phyloP scores from a whole-genome alignment of 805 yeast species.

The Metschnikowia colocasiae region DNA sequence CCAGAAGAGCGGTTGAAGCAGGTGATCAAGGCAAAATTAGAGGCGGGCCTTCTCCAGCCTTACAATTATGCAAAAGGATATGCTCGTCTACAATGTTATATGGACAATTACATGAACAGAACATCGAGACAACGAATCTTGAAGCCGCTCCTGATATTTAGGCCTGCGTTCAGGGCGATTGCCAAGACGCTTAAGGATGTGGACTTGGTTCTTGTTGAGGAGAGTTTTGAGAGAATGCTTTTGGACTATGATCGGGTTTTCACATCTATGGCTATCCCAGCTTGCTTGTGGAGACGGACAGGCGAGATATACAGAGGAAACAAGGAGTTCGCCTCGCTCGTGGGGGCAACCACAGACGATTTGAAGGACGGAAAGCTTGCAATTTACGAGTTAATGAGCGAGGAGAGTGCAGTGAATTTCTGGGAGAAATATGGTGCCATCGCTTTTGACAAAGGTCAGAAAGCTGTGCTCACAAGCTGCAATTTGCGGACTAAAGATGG shows the following conservation, averaged over 20 bases:
- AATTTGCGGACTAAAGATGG: constrained; percentile 82
- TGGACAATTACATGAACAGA: constrained; percentile 88
- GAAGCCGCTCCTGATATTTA: constrained; percentile 76
- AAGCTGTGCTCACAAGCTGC: constrained; percentile 91
- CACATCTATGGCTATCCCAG: constrained; percentile 97
- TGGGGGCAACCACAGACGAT: constrained; percentile 86
- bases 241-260: constrained; percentile 92
- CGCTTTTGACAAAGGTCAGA: constrained; percentile 93
- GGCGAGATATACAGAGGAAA: constrained; percentile 95
- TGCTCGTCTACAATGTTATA: constrained; percentile 80
- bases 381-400: constrained; percentile 90
- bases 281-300: constrained; percentile 94
- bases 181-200: constrained; percentile 88
- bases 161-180: constrained; percentile 92
- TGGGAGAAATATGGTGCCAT: constrained; percentile 98
- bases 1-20: constrained; percentile 92
- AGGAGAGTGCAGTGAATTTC: constrained; percentile 91
- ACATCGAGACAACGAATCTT: constrained; percentile 80
- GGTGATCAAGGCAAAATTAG: constrained; percentile 89
- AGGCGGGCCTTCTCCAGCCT: constrained; percentile 89
- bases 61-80: constrained; percentile 93
- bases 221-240: constrained; percentile 88
- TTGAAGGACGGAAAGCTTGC: constrained; percentile 88
- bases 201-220: constrained; percentile 88
- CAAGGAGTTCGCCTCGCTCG: constrained; percentile 91